Conservation (phyloP, 495 filamentous ascomycete species). For the Jackrogersella multiformis region DNA sequence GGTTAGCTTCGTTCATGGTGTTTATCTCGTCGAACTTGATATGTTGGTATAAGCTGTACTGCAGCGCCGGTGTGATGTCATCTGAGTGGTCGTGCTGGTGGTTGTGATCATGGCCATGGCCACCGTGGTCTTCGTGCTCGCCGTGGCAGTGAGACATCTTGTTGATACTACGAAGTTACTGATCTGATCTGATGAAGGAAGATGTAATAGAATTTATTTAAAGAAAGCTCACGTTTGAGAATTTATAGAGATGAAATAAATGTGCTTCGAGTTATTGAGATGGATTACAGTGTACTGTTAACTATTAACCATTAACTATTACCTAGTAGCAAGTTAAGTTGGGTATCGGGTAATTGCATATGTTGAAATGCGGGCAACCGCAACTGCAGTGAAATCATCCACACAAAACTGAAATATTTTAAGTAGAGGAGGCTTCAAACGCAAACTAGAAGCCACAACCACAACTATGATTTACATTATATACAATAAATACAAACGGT, state of each 20-base stretch:
- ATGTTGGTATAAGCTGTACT: slow-evolving; percentile 87
- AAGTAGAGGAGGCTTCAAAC: slow-evolving; percentile 11
- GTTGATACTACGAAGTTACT: neutral
- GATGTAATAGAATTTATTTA: neutral
- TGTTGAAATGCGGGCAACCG: slow-evolving; percentile 30
- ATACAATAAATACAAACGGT: too few relatives aligned
- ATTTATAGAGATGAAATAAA: slow-evolving; percentile 7
- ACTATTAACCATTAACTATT: too few relatives aligned
- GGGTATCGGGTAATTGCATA: slow-evolving; percentile 34
- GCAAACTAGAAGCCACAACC: neutral
- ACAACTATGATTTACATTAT: too few relatives aligned
- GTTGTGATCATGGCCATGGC: slow-evolving; percentile 39
- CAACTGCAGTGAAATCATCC: slow-evolving; percentile 20
- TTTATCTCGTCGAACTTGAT: slow-evolving; percentile 86
- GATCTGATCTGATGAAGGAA: neutral
- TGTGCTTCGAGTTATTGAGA: too few relatives aligned
- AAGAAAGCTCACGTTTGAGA: neutral
- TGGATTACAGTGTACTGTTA: too few relatives aligned
- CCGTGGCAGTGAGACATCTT: slow-evolving; percentile 61
- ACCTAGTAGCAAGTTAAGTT: too few relatives aligned
- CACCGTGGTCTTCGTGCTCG: slow-evolving; percentile 53
- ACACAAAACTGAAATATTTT: slow-evolving; percentile 1
- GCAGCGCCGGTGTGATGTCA: slow-evolving; percentile 88
- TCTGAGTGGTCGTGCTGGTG: slow-evolving; percentile 81
- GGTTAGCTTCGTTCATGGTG: slow-evolving; percentile 81